Evolutionary conservation across 2,329 filamentous ascomycete species (phyloP), one percentile per base, ranked within the genome.

Genomic region (Coniochaeta sp.): DNA sequence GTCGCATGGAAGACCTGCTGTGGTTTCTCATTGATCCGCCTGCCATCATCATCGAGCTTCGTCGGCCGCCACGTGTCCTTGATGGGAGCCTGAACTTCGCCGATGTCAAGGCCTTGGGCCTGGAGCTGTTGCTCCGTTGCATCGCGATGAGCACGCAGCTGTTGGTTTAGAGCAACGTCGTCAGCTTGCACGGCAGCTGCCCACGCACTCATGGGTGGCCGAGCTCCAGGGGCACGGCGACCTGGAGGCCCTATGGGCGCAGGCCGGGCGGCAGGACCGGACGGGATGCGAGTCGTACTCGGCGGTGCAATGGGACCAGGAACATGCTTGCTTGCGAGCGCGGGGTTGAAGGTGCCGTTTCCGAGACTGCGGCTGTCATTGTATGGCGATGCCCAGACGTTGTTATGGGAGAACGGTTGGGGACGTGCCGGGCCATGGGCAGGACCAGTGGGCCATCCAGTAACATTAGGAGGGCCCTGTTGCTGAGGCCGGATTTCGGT

Each of bases 341-440:
- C 81, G 12, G 81, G 75, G 52, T 79, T 82, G 61, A 91, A 91
- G 0, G 86, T 89, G 40, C 87, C 87, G 64, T 91, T 91, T 3
- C 87, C 87, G 18, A 91, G 81, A 10, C 81, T 83, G 51, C 83
- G 78, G 16, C 6, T 22, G 57, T 88, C 83, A 59, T 80, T 85
- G 51, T 82, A 81, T n/a, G 83, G 85, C 40, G 86, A 82, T 16
- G 83, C 87, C 87, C 87, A 91, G 16, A 91, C 85, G 62, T 86
- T 89, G 47, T 78, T 74, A 12, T 74, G 65, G 10, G 71, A 63
- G 18, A 48, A 42, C 6, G 18, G 38, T 18, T 42, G 38, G 5
- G 5, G 18, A 2, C 12, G 20, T 6, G 18, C 6, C 22, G 38
- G 38, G 26, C 38, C 38, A 26, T 18, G 20, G 7, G 18, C 6